Evolutionary conservation across 257 asterid genomes (phyloP).

Genomic region (Lavandula angustifolia): DNA sequence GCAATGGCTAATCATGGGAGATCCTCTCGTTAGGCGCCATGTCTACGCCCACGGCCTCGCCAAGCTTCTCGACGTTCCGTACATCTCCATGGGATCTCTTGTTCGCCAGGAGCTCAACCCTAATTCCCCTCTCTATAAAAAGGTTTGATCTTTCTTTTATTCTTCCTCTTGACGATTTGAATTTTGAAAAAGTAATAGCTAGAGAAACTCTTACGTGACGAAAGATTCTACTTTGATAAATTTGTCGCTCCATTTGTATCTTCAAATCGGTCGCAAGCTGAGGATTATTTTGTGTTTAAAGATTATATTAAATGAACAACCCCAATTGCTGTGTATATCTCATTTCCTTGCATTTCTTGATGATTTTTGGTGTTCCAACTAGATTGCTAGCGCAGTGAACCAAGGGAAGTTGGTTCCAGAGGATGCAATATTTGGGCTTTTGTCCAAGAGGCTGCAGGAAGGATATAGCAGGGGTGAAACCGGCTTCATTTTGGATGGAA

Average conservation of each 20-base stretch:
- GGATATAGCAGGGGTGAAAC: slow-evolving; percentile 78
- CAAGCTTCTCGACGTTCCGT: slow-evolving; percentile 77
- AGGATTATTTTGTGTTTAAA: no score
- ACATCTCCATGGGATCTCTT: slow-evolving; percentile 87
- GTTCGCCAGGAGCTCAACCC: slow-evolving; percentile 85
- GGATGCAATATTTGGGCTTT: slow-evolving; percentile 70
- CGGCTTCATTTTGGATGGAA: slow-evolving; percentile 89
- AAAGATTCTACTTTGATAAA: neutral
- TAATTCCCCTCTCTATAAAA: slow-evolving; percentile 64
- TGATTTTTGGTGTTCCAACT: neutral
- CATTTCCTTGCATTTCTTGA: neutral
- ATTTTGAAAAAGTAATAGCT: neutral
- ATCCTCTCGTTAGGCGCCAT: slow-evolving; percentile 75
- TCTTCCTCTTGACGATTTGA: neutral
- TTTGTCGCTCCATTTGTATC: neutral
- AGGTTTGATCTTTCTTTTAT: slow-evolving; percentile 38
- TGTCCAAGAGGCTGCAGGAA: slow-evolving; percentile 86
- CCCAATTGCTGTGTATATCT: neutral
- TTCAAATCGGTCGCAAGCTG: no score
- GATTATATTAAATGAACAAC: neutral
- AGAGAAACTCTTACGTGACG: neutral
- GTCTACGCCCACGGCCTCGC: slow-evolving; percentile 79
- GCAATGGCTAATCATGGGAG: slow-evolving; percentile 94
- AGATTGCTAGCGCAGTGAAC: slow-evolving; percentile 78
- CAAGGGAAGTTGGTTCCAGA: slow-evolving; percentile 76